Conservation (phyloP, 179 eudicot species). For the Beta corolliflora region DNA sequence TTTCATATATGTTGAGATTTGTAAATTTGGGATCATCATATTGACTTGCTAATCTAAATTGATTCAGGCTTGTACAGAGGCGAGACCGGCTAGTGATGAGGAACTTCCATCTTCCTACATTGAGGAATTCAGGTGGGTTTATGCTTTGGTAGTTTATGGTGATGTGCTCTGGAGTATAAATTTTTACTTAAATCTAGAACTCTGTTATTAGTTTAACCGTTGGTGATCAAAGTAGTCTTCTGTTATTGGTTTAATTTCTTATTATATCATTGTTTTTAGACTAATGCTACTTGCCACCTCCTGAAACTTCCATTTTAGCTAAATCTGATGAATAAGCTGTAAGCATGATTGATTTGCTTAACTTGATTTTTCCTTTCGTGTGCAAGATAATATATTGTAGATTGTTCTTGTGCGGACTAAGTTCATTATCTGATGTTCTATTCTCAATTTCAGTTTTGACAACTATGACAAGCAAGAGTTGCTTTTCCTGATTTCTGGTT, state of each 20-base stretch:
- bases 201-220: background rate
- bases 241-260: background rate
- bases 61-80: conserved; percentile 79
- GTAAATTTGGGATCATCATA: conserved; percentile 10
- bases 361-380: background rate
- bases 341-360: background rate
- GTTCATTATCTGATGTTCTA: background rate
- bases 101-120: conserved; percentile 87
- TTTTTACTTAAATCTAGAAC: background rate
- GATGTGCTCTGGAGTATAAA: background rate
- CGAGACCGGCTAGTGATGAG: conserved; percentile 88
- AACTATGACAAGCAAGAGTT: background rate
- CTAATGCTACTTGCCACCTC: background rate
- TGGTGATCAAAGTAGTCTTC: background rate
- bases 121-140: conserved; percentile 79
- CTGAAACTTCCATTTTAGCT: background rate
- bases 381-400: background rate
- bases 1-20: background rate
- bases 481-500: conserved; percentile 6
- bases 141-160: background rate
- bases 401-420: background rate
- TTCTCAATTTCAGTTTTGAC: background rate
- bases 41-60: conserved; percentile 52
- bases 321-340: background rate
- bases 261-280: background rate